Conservation (phyloP, 2,329 filamentous ascomycete genomes). For the Fusarium temperatum region DNA sequence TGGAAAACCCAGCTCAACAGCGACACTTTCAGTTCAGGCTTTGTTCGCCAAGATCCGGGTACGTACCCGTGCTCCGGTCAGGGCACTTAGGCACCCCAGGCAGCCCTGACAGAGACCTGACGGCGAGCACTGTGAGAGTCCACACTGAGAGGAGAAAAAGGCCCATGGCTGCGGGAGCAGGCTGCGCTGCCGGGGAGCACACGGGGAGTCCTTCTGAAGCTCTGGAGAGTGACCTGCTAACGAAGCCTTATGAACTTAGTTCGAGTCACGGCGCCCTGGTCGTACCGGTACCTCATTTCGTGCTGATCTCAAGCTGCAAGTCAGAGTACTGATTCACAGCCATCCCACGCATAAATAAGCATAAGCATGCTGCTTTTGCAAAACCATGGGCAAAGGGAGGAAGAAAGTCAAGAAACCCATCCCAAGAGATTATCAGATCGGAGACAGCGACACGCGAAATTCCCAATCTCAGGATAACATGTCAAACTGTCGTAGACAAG, state of each 20-base stretch:
- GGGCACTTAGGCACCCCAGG: constrained; percentile 20
- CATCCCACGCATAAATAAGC: neutral
- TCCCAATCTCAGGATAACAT: constrained; percentile 19
- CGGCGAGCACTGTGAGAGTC: neutral
- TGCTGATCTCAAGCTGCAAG: neutral
- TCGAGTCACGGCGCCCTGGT: constrained; percentile 5
- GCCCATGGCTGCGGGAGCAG: neutral
- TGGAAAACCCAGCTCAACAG: constrained; percentile 28
- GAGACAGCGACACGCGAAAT: constrained; percentile 20
- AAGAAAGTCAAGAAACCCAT: constrained; percentile 2
- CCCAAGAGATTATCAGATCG: constrained; percentile 9
- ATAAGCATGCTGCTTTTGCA: constrained; percentile 15
- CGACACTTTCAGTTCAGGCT: constrained; percentile 22
- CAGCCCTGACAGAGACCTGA: constrained; percentile 13
- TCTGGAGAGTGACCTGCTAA: constrained; percentile 5
- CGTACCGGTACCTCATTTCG: constrained; percentile 4
- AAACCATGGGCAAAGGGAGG: constrained; percentile 19
- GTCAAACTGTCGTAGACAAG: constrained; percentile 15
- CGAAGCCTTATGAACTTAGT: constrained; percentile 29
- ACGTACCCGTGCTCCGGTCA: constrained; percentile 35
- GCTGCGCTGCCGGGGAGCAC: constrained; percentile 2
- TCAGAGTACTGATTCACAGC: constrained; percentile 6
- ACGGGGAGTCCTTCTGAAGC: neutral
- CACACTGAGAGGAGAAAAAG: neutral
- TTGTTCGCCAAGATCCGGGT: constrained; percentile 24